phyloP scores from a whole-genome alignment of 257 asterid species.

The Paulownia fortunei region DNA sequence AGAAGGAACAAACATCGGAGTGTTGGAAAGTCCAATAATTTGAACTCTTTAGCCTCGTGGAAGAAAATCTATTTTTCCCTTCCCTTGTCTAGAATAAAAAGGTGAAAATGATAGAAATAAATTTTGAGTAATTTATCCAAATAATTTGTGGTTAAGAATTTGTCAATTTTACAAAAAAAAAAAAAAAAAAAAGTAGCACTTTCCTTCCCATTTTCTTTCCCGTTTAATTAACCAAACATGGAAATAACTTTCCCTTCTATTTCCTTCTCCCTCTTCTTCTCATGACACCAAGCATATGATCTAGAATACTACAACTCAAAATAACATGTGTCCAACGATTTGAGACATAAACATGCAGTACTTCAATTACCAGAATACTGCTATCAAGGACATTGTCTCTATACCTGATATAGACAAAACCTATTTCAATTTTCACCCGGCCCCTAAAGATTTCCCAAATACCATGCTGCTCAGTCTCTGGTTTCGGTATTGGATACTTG shows the following conservation, averaged over 20 bases:
- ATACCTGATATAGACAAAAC: not conserved
- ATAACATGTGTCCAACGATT: not conserved
- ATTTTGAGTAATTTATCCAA: not conserved
- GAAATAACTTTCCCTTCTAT: not conserved
- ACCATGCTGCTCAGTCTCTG: not conserved
- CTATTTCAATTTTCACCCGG: not conserved
- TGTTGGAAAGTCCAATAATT: not conserved
- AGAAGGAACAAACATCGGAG: not conserved
- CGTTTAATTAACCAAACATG: not conserved
- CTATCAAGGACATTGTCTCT: not conserved
- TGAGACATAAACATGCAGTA: not conserved
- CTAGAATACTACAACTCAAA: not conserved
- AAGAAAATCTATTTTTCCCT: not conserved
- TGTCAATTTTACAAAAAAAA: not conserved
- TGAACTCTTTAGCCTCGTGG: not conserved
- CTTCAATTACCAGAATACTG: not conserved
- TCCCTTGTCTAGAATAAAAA: not conserved
- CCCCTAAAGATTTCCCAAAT: not conserved
- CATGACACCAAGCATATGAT: not conserved
- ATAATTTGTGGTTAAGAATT: not conserved
- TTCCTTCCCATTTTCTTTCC: not conserved
- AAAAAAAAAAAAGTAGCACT: not conserved
- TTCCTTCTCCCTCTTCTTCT: not conserved
- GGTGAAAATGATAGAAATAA: not conserved
- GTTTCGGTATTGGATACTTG: not conserved